These are phyloP conservation scores for Mangifera indica DNA, from an alignment of 345 rosid genomes.

Conservation along the genomic window DNA sequence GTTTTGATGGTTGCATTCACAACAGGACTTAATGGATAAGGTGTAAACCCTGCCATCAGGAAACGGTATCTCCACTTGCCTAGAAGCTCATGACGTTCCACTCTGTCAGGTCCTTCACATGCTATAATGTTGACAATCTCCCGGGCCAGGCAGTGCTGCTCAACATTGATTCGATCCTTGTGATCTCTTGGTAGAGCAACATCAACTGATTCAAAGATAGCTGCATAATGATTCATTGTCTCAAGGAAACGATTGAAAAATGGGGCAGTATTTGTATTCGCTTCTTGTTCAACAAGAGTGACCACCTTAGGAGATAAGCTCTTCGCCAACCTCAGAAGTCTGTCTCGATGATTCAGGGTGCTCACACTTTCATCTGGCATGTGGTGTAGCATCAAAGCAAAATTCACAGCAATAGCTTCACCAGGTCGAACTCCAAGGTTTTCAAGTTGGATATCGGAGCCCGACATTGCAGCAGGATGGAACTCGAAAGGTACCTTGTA, in stretches of 20 bases:
- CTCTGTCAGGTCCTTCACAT: slow-evolving; percentile 88
- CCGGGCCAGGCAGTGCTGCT: slow-evolving; percentile 96
- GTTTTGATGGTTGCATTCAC: slow-evolving; percentile 75
- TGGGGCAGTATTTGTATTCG: slow-evolving; percentile 80
- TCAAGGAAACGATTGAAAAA: slow-evolving; percentile 72
- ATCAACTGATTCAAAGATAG: slow-evolving; percentile 82
- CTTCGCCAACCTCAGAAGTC: slow-evolving; percentile 69
- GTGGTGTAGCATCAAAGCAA: slow-evolving; percentile 81
- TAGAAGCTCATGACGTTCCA: slow-evolving; percentile 78
- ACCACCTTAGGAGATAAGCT: slow-evolving; percentile 79
- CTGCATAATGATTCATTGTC: slow-evolving; percentile 63
- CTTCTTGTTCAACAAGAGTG: slow-evolving; percentile 89
- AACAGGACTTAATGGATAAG: slow-evolving; percentile 60
- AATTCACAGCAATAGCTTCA: slow-evolving; percentile 84
- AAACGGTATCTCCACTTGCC: slow-evolving; percentile 89
- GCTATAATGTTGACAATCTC: slow-evolving; percentile 92
- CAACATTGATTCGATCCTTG: slow-evolving; percentile 80
- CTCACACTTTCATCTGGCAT: slow-evolving; percentile 93
- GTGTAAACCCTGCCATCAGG: slow-evolving; percentile 84
- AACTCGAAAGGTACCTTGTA: slow-evolving; percentile 84
- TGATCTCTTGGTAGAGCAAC: slow-evolving; percentile 67
- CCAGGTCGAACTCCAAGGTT: slow-evolving; percentile 60
- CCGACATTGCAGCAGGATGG: slow-evolving; percentile 51
- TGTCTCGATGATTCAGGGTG: slow-evolving; percentile 79
- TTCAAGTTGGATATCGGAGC: slow-evolving; percentile 60